These are phyloP conservation scores for Hypomyces rosellus DNA, from an alignment of 2,329 filamentous ascomycete genomes.

Conservation along the genomic window DNA sequence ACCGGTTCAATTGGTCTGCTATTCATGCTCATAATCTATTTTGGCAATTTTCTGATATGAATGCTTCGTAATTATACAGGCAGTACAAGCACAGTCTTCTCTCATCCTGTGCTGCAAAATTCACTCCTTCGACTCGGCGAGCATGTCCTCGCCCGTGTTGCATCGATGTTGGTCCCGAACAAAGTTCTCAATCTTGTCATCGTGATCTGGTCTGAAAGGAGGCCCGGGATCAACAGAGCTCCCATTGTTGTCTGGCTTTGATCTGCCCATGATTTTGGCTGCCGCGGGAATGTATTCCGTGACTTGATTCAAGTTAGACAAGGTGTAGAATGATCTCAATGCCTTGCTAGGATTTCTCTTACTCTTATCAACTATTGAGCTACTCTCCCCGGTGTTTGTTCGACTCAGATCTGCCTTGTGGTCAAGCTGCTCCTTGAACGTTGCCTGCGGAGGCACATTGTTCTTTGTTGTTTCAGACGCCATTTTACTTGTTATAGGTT, in stretches of 20 bases:
- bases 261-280: conserved; percentile 34
- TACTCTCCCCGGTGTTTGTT: background rate
- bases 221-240: conserved; percentile 24
- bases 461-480: conserved; percentile 5
- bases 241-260: conserved; percentile 21
- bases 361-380: conserved; percentile 1
- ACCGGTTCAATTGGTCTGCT: too few species aligned
- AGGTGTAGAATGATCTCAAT: too few species aligned
- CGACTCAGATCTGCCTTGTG: conserved; percentile 25
- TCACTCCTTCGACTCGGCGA: background rate
- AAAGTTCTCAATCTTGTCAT: conserved; percentile 46
- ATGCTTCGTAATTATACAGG: background rate
- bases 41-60: too few species aligned
- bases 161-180: conserved; percentile 47
- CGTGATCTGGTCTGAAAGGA: conserved; percentile 40
- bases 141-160: conserved; percentile 17
- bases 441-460: conserved; percentile 15
- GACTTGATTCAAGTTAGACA: conserved; percentile 20
- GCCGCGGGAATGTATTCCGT: conserved; percentile 39
- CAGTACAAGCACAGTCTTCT: too few species aligned
- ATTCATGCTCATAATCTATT: too few species aligned
- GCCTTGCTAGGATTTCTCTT: background rate
- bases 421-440: conserved; percentile 41
- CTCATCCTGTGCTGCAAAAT: background rate
- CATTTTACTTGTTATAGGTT: conserved; percentile 1